phyloP scores from a whole-genome alignment of 202 grass and related monocot species.

The Panicum virgatum region DNA sequence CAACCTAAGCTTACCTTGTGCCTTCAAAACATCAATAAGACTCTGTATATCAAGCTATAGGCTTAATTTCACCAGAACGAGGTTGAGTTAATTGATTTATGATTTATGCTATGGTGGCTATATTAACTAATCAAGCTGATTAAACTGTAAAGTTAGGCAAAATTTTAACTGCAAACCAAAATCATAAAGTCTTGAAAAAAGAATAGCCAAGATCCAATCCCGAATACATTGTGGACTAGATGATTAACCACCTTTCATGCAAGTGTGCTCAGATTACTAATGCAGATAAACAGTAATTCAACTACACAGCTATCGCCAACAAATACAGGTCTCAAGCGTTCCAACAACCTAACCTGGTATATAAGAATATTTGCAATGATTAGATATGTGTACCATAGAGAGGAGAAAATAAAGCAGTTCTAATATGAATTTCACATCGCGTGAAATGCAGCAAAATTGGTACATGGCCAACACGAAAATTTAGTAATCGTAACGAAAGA shows the following conservation, averaged over 20 bases:
- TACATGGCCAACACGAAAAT: slow-evolving; percentile 17
- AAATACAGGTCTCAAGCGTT: background rate
- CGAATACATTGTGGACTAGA: background rate
- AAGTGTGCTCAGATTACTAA: background rate
- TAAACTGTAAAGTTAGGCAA: too few species aligned
- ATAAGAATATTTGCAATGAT: too few species aligned
- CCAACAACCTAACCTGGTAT: too few species aligned
- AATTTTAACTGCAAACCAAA: too few species aligned
- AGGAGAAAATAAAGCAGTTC: background rate
- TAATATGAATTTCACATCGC: background rate
- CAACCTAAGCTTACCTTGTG: slow-evolving; percentile 13
- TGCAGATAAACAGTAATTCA: background rate
- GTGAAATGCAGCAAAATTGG: background rate
- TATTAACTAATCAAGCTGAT: too few species aligned
- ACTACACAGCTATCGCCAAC: background rate
- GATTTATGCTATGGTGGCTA: background rate
- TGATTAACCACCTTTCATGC: background rate
- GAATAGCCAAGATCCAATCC: too few species aligned
- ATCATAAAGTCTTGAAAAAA: too few species aligned
- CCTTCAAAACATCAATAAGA: background rate
- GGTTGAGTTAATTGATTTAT: background rate
- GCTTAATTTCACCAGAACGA: background rate
- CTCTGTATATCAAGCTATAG: background rate
- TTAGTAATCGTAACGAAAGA: background rate
- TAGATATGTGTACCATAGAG: background rate